Evolutionary conservation across 495 filamentous ascomycete species (phyloP).

Genomic region (Articulospora tetracladia): DNA sequence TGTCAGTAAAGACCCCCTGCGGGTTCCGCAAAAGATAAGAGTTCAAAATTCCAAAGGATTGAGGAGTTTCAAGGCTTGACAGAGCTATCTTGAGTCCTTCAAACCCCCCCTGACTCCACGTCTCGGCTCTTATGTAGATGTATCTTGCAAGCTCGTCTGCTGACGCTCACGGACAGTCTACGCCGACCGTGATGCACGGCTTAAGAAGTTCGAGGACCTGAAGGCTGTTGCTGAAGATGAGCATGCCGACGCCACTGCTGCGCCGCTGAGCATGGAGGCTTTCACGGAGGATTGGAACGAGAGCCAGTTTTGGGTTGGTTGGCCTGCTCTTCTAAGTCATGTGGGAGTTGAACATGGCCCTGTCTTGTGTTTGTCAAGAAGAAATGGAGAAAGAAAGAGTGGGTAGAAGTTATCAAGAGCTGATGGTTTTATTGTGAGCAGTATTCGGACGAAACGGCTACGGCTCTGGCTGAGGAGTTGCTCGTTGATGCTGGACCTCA

Average conservation of each 20-base stretch:
- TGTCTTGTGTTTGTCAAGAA: too few relatives aligned
- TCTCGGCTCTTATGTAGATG: too few relatives aligned
- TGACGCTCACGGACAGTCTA: too few relatives aligned
- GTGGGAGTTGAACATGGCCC: background rate
- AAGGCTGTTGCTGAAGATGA: constrained; percentile 42
- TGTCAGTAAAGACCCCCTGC: too few relatives aligned
- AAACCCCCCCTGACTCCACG: too few relatives aligned
- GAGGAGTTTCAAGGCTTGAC: too few relatives aligned
- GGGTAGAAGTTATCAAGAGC: too few relatives aligned
- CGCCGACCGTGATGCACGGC: constrained; percentile 57
- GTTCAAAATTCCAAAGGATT: too few relatives aligned
- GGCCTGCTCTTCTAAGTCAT: background rate
- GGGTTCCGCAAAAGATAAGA: too few relatives aligned
- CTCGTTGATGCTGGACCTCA: constrained; percentile 50
- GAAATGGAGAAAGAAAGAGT: too few relatives aligned
- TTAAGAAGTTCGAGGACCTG: constrained; percentile 59
- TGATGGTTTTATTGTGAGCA: constrained; percentile 27
- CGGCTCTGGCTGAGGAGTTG: constrained; percentile 53
- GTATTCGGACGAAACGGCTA: constrained; percentile 71
- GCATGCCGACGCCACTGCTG: background rate
- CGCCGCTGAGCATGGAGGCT: constrained; percentile 59
- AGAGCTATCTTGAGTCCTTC: too few relatives aligned
- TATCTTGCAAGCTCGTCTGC: too few relatives aligned
- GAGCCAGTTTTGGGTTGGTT: constrained; percentile 70
- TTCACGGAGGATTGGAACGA: constrained; percentile 82